Base-by-base conservation (phyloP, 345 rosid genomes). In the Rhodamnia rubescens region DNA sequence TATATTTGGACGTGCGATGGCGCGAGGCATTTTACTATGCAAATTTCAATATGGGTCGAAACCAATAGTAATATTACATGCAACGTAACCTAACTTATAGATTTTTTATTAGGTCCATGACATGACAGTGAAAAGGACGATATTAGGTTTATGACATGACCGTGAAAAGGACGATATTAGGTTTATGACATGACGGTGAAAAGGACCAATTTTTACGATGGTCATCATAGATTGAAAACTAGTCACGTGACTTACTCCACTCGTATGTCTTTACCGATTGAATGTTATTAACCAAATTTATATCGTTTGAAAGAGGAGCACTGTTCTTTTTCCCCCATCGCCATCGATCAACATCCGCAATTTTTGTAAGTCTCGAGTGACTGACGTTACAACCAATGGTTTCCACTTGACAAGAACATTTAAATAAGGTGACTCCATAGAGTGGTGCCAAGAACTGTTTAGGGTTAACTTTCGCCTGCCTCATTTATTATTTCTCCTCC, bases 11-110 rank as follows among this genome's bases (percentile, higher is more conserved):
- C 11, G 1, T 69, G 1, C 1, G 0, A 69, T 5, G 1, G 7
- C 24, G 1, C 4, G 5, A 36, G 26, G 2, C 9, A 18, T 8
- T 32, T 5, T 16, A 18, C 0, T 0, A 1, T 8, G 18, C 2
- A 36, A 4, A 36, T 32, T 69, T 36, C 13, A 3, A 18, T 14
- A 14, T 12, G 53, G 53, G 18, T 52, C 18, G 53, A 51, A 11
- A 51, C 2, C 53, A 11, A 51, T 9, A 50, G 51, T 51, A 12
- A 11, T 52, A 52, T 59, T 27, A 59, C 1, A 7, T 27, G 20
- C 1, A 1, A 59, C 14, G 1, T 27, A 59, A 27, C 2, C 44
- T 32, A 16, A 10, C 4, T 32, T 8, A 32, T 2, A 1, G 36
- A 10, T 14, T 32, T 4, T 69, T 32, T 18, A 7, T 32, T 18